Conservation (phyloP, 768 basidiomycete genomes). For the Rossbeevera mucosa region DNA sequence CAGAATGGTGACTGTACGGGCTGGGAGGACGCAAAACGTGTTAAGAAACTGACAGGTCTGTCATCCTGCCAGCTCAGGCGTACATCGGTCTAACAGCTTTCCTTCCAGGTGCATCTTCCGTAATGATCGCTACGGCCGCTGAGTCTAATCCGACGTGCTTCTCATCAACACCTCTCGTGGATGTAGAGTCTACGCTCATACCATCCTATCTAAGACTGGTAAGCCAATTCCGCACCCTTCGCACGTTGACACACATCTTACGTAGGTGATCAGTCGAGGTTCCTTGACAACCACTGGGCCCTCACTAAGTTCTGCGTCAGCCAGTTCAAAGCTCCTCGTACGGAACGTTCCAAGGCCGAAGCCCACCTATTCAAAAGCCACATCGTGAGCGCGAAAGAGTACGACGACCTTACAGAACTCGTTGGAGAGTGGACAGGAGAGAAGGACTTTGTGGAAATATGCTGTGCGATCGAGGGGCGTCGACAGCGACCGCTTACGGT, state of each 20-base stretch:
- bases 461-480: constrained; percentile 39
- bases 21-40: constrained; percentile 71
- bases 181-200: constrained; percentile 64
- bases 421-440: constrained; percentile 58
- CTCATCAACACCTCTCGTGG: constrained; percentile 57
- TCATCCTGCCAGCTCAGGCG: background rate
- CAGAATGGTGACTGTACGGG: constrained; percentile 91
- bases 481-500: constrained; percentile 18
- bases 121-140: constrained; percentile 96
- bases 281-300: constrained; percentile 74
- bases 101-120: constrained; percentile 70
- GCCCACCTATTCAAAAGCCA: constrained; percentile 50
- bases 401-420: constrained; percentile 46
- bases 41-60: constrained; percentile 72
- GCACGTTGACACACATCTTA: constrained; percentile 1
- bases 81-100: background rate
- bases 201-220: constrained; percentile 75
- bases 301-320: constrained; percentile 84
- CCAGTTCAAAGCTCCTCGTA: constrained; percentile 71
- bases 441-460: constrained; percentile 54
- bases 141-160: constrained; percentile 93
- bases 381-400: constrained; percentile 60
- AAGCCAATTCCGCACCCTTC: constrained; percentile 10
- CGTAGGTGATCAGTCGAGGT: constrained; percentile 49
- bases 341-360: constrained; percentile 53